These are phyloP conservation scores for Colletotrichum filicis DNA, from an alignment of 2,329 filamentous ascomycete genomes.

Conservation along the genomic window DNA sequence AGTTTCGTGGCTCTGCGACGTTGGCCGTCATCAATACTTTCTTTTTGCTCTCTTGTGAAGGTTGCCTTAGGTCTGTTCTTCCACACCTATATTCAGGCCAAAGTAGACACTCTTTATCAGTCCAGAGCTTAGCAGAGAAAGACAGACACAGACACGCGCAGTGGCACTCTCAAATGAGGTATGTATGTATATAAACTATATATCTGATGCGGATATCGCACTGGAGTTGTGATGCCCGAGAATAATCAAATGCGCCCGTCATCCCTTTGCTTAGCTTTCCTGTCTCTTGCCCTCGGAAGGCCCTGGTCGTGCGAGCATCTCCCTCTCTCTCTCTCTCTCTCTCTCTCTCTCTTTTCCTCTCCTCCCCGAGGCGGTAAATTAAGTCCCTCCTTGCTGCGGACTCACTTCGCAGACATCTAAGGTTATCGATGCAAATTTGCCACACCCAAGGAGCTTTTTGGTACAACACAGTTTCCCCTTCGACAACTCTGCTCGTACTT, in stretches of 20 bases:
- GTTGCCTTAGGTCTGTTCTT: no score
- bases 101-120: no score
- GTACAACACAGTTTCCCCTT: conserved; percentile 18
- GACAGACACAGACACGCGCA: background rate
- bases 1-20: no score
- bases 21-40: no score
- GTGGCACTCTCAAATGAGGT: background rate
- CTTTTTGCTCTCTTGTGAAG: no score
- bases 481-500: conserved; percentile 11
- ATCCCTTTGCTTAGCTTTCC: conserved; percentile 7
- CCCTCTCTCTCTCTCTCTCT: background rate
- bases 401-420: conserved; percentile 20
- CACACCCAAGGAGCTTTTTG: conserved; percentile 32
- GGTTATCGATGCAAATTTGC: conserved; percentile 24
- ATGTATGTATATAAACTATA: conserved; percentile 26
- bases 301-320: background rate
- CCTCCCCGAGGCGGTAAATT: conserved; percentile 13
- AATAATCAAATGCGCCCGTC: conserved; percentile 19
- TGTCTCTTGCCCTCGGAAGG: conserved; percentile 21
- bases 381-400: conserved; percentile 17
- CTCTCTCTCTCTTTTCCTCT: background rate
- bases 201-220: conserved; percentile 24
- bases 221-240: conserved; percentile 21
- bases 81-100: no score
- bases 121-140: background rate